Conservation (phyloP, 164 flowering plant genomes). For the Umbellularia californica region DNA sequence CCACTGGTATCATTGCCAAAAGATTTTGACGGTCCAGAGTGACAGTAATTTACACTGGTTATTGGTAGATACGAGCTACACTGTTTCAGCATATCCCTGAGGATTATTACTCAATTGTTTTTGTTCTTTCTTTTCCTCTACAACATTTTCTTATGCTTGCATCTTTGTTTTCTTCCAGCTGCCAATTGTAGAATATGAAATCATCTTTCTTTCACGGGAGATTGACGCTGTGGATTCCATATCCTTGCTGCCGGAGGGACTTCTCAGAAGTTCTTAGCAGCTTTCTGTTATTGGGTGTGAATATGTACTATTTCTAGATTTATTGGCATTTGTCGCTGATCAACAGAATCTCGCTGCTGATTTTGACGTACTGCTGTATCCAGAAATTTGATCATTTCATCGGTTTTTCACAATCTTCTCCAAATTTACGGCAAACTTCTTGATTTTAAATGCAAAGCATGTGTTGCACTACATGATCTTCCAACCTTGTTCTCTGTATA, state of each 20-base stretch:
- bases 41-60: not conserved
- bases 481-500: too few relatives aligned
- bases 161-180: constrained; percentile 33
- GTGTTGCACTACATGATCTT: too few relatives aligned
- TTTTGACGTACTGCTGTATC: too few relatives aligned
- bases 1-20: too few relatives aligned
- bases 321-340: too few relatives aligned
- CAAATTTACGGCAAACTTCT: too few relatives aligned
- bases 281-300: not conserved
- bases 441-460: too few relatives aligned
- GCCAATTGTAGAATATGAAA: constrained; percentile 67
- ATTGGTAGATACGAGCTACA: not conserved
- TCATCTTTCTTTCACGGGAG: constrained; percentile 2
- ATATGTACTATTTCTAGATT: not conserved
- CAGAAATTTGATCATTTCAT: too few relatives aligned
- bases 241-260: not conserved
- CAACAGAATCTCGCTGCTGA: too few relatives aligned
- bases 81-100: not conserved
- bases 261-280: not conserved
- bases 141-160: not conserved
- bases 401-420: too few relatives aligned
- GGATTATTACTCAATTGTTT: not conserved
- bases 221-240: not conserved
- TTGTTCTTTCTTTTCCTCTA: not conserved
- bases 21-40: too few relatives aligned